Evolutionary conservation across 257 asterid genomes (phyloP), one percentile per base, ranked within the genome.

Genomic region (Fraxinus cuspidata): DNA sequence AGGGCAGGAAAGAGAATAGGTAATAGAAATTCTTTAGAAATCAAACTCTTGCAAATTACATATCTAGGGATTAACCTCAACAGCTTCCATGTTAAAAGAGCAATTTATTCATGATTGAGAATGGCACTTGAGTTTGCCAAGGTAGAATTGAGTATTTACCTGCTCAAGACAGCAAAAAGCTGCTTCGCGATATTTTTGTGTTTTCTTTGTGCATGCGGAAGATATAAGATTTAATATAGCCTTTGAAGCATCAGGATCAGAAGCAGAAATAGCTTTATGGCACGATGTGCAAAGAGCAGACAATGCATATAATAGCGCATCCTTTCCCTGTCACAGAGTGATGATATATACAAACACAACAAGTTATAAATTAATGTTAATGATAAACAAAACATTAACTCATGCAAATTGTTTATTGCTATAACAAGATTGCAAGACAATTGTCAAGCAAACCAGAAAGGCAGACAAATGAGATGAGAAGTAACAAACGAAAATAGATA

Each of bases 121-220:
- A 79, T 64, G 28, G 72, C 42, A 78, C 77, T n/a, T 11, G 70
- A 71, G 77, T 70, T 64, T 16, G 44, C 38, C 29, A 56, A 74
- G 21, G 37, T 53, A 63, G 75, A 72, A 34, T n/a, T n/a, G 32
- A 70, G 49, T 74, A 73, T 72, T 47, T 79, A 95, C 99, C 99
- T 90, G 84, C 89, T 93, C 98, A 82, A 95, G 98, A 87, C 96
- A 89, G 84, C 79, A 75, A 84, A 91, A 95, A 79, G 99, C 99
- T 70, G 99, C 96, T 86, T 93, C 99, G 37, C 96, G 93, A 76
- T 89, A 91, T 81, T 89, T 95, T 83, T 82, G 91, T 25, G 87
- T 79, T 88, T 86, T 93, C 88, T 91, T 95, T 5, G 87, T 78
- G 83, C 98, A 93, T 6, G 98, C 98, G 74, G 94, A 86, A 78